Evolutionary conservation across 148 eudicot genomes (phyloP), one percentile per base, ranked within the genome.

Genomic region (Chenopodium quinoa): DNA sequence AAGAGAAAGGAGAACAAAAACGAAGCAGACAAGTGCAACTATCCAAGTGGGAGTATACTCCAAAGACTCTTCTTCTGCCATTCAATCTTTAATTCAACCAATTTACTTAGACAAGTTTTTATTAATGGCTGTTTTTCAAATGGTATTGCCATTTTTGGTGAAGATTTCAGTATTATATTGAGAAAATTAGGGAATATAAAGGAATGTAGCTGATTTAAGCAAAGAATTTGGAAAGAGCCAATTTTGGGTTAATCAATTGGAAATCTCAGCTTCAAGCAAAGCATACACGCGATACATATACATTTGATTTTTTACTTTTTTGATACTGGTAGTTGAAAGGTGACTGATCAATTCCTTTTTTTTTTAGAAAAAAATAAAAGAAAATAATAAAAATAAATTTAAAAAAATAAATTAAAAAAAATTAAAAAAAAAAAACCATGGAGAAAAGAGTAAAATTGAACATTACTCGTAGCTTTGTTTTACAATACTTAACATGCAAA

Each of bases 11-110:
- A 88, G 82, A 64, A 95, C 91, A 13, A 95, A 92, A 75, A 93
- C 76, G 73, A 84, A 83, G 75, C 94, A 93, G 1, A 95, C 88
- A 58, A 81, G 83, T 0, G 97, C 92, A 17, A 95, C 88, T 2
- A 95, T 80, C 97, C 98, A 95, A 31, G 98, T 91, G 0, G 98
- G 90, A 4, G 93, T 91, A 52, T 75, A 82, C 85, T 86, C 91
- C 70, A 95, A 80, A 0, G 94, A 84, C 25, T 73, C 86, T 73
- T 89, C 89, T 85, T 82, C 98, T n/a, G 79, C 89, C 97, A 92
- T 92, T 74, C n/a, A 27, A 56, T 2, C 62, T 7, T 3, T 5
- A 20, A 10, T 11, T 25, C 1, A 50, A 70, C 4, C 4, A 8
- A 5, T 29, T 17, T 73, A 5, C 44, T 40, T 9, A 3, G n/a